Conservation (phyloP, 2,329 filamentous ascomycete genomes). For the Botrytis fragariae region DNA sequence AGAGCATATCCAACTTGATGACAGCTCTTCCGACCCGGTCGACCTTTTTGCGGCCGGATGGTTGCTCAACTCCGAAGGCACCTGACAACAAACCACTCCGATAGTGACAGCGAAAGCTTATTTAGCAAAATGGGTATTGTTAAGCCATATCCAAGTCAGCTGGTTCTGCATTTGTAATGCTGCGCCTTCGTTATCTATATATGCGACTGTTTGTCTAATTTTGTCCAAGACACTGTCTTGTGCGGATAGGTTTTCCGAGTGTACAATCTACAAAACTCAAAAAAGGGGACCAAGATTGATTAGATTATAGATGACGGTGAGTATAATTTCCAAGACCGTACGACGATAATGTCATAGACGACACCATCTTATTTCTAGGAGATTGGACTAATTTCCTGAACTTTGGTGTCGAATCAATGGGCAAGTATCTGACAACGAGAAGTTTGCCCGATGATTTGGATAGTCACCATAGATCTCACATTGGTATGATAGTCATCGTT, state of each 20-base stretch:
- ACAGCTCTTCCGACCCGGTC: neutral
- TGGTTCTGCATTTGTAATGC: neutral
- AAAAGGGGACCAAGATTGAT: neutral
- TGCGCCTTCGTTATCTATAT: neutral
- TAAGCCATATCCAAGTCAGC: neutral
- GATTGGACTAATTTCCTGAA: neutral
- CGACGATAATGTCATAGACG: neutral
- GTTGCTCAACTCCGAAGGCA: neutral
- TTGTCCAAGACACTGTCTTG: neutral
- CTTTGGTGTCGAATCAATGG: too few relatives aligned
- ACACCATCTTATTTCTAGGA: neutral
- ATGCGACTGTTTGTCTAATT: neutral
- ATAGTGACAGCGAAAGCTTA: neutral
- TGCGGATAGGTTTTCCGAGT: neutral
- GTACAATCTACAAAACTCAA: neutral
- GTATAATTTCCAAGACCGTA: neutral
- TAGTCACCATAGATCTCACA: neutral
- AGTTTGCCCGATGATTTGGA: neutral
- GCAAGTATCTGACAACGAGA: neutral
- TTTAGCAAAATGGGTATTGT: neutral
- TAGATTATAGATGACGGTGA: neutral
- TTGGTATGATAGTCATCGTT: neutral
- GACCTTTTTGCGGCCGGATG: neutral
- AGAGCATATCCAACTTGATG: neutral
- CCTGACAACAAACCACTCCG: neutral